A percentile compares a stretch with the other conserved stretches of the same genome.
Conservation (phyloP, 2,329 filamentous ascomycete species). For the Phyllosticta paracitricarpa region DNA sequence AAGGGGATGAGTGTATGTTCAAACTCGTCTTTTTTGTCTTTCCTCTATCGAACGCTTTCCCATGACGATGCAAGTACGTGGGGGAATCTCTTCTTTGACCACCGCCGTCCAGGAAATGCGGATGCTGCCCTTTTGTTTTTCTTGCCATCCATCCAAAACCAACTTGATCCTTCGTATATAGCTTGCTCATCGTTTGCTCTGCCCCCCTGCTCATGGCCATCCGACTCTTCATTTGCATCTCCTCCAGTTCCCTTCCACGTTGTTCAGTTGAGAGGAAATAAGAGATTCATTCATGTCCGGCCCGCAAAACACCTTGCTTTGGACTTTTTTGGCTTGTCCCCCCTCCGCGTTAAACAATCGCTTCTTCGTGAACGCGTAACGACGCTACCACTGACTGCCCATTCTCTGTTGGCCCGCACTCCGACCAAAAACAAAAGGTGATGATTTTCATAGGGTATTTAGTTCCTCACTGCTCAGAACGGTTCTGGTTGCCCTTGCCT, state of each 20-base stretch:
- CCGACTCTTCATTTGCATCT: neutral
- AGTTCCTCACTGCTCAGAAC: slow-evolving; percentile 11
- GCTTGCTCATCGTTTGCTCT: too few relatives aligned
- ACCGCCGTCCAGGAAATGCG: neutral
- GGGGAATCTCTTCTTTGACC: neutral
- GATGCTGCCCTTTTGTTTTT: too few relatives aligned
- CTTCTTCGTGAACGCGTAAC: slow-evolving; percentile 6
- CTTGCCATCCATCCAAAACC: too few relatives aligned
- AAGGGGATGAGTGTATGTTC: neutral
- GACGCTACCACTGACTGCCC: neutral
- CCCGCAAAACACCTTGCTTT: slow-evolving; percentile 6
- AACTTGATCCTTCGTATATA: too few relatives aligned
- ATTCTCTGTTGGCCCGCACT: neutral
- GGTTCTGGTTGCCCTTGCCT: slow-evolving; percentile 17
- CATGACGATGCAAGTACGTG: neutral
- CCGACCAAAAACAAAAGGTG: neutral
- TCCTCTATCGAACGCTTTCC: neutral
- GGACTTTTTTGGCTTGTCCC: neutral
- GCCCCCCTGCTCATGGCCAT: neutral
- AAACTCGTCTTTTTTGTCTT: neutral
- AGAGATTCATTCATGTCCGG: neutral
- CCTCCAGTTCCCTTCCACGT: neutral
- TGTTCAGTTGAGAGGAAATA: neutral
- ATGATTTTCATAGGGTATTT: neutral
- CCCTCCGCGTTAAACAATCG: neutral